Conservation (phyloP, 2,329 filamentous ascomycete species). For the Fusarium verticillioides region DNA sequence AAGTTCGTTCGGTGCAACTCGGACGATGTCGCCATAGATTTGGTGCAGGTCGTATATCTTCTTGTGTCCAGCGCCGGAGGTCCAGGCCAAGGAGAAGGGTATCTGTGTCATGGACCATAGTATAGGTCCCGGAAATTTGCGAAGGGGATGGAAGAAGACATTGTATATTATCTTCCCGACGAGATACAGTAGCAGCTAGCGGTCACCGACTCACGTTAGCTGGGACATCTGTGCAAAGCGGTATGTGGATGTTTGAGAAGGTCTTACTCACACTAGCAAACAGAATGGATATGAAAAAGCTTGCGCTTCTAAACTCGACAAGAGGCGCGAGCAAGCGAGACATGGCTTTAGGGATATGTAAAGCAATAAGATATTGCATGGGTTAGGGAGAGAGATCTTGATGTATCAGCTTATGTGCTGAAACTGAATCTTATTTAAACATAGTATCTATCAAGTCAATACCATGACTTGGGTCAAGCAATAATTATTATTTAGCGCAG, state of each 20-base stretch:
- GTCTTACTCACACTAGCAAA: fast-evolving
- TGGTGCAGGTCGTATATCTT: background rate
- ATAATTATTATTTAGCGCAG: too few relatives aligned
- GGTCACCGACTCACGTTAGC: background rate
- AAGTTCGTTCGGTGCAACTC: background rate
- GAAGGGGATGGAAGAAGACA: background rate
- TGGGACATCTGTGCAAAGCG: background rate
- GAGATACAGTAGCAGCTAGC: background rate
- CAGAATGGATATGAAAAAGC: background rate
- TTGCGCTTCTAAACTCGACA: background rate
- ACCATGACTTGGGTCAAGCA: too few relatives aligned
- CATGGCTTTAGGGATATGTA: background rate
- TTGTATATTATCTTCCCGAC: background rate
- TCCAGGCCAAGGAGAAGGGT: background rate
- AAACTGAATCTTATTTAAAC: too few relatives aligned
- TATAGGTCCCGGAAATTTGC: background rate
- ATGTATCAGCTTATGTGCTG: too few relatives aligned
- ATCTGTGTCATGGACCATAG: background rate
- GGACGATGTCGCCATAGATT: background rate
- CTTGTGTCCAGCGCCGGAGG: background rate
- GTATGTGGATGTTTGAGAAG: background rate
- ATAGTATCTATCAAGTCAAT: too few relatives aligned
- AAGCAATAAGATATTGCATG: too few relatives aligned
- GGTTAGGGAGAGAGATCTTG: too few relatives aligned
- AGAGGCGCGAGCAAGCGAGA: background rate